Evolutionary conservation across 176 grass and related monocot species (phyloP).

Genomic region (Aegilops bicornis): DNA sequence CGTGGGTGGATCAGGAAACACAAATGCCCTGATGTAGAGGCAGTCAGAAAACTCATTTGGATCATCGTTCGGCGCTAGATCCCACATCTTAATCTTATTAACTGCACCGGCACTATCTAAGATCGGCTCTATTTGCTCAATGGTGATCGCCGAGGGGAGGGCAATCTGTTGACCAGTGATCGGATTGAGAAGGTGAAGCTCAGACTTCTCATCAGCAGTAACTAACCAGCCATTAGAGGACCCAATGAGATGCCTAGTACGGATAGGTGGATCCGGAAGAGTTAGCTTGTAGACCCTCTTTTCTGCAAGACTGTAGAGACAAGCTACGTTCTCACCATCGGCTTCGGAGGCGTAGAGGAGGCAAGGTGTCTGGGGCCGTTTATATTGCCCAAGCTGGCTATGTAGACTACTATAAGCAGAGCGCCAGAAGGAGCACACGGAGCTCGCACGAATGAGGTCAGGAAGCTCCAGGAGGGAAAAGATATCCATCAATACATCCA

Average conservation of each 20-base stretch:
- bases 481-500: not conserved
- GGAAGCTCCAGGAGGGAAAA: not conserved
- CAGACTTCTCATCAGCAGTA: not conserved
- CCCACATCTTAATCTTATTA: not conserved
- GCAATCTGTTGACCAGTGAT: not conserved
- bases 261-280: not conserved
- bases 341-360: not conserved
- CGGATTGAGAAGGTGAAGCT: not conserved
- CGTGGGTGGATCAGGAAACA: not conserved
- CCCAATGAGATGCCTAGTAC: not conserved
- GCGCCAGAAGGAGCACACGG: not conserved
- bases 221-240: conserved; percentile 1
- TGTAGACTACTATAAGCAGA: not conserved
- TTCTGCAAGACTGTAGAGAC: not conserved
- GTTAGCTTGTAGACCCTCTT: not conserved
- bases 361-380: not conserved
- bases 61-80: not conserved
- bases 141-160: not conserved
- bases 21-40: not conserved
- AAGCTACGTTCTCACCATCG: not conserved
- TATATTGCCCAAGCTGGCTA: not conserved
- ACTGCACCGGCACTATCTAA: not conserved
- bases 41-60: not conserved
- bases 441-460: not conserved
- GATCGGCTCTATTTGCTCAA: not conserved